Evolutionary conservation across 2,329 filamentous ascomycete genomes (phyloP), one percentile per base, ranked within the genome.

Genomic region (Pseudopithomyces maydicus): DNA sequence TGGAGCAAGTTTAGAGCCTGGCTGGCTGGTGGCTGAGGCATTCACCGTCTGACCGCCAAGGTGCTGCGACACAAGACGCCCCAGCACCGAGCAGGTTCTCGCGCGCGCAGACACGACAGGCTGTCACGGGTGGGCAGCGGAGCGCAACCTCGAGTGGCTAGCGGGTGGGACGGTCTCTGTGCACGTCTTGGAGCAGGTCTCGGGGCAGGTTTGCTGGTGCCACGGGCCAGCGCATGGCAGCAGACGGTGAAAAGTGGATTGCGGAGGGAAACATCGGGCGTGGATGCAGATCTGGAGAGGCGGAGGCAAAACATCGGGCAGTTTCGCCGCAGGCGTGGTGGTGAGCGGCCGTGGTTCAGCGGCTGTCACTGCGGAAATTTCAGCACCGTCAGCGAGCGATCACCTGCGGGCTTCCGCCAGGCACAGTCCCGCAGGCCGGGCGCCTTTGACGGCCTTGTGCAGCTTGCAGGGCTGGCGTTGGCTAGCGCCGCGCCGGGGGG

Each of bases 11-110:
- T 46, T 42, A 29, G 22, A 19, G 26, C 20, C 23, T 26, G n/a
- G 35, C 23, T 26, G n/a, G 35, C 29, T 46, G 49, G 59, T 58
- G 61, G 58, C 61, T 62, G 62, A 61, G 57, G 57, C 54, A 42
- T 33, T 38, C 36, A 41, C 44, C 45, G 55, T 64, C 55, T 57
- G 60, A 54, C n/a, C 48, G 61, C 65, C 63, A 63, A 64, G 59
- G 44, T 52, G 50, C 38, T 57, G 56, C 55, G 57, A 61, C 55
- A 46, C 26, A 19, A 36, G 36, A 29, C 50, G 50, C 23, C 47
- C 19, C 47, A 33, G 17, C 20, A n/a, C 35, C 7, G 5, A 11
- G 36, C 29, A 45, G 26, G 26, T 8, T 29, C 26, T 29, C 33
- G 52, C 51, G 49, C 54, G 60, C 63, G 45, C 60, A 54, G 59